Conservation (phyloP, 805 yeast species). For the Yarrowia sp. region DNA sequence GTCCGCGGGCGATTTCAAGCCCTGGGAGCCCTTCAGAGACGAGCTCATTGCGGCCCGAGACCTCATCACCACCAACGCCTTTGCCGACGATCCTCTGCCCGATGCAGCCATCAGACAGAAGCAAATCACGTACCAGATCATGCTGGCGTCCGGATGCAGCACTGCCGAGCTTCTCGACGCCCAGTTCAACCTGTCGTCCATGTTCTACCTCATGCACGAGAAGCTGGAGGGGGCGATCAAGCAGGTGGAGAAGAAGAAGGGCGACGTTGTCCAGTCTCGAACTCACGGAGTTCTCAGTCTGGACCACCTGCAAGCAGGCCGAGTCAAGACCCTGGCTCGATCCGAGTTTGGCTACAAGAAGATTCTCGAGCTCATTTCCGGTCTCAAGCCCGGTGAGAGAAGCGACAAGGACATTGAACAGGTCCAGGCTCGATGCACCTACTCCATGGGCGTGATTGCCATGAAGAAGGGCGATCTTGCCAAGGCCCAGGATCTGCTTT, state of each 20-base stretch:
- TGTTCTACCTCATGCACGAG: conserved; percentile 72
- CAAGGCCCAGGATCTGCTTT: conserved; percentile 65
- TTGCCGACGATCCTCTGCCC: conserved; percentile 68
- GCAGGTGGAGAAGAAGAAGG: too few relatives aligned
- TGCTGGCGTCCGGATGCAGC: conserved; percentile 73
- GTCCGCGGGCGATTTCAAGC: background rate
- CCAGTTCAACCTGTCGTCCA: conserved; percentile 63
- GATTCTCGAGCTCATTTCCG: conserved; percentile 55
- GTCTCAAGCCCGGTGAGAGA: conserved; percentile 51
- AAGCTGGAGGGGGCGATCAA: conserved; percentile 54
- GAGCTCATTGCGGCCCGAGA: conserved; percentile 83
- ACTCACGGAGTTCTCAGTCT: background rate
- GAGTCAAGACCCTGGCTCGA: conserved; percentile 36
- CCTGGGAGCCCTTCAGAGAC: conserved; percentile 66
- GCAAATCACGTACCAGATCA: conserved; percentile 69
- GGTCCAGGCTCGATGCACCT: conserved; percentile 79
- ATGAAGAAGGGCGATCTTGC: conserved; percentile 64
- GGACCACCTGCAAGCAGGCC: background rate
- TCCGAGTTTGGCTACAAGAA: conserved; percentile 51
- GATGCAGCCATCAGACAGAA: conserved; percentile 66
- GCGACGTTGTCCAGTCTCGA: background rate
- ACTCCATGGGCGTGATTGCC: conserved; percentile 82
- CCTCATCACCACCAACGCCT: conserved; percentile 70
- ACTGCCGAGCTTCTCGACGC: conserved; percentile 69
- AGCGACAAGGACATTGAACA: conserved; percentile 60